phyloP scores from a whole-genome alignment of 2,329 filamentous ascomycete species.

The Hypoxylon sp. region DNA sequence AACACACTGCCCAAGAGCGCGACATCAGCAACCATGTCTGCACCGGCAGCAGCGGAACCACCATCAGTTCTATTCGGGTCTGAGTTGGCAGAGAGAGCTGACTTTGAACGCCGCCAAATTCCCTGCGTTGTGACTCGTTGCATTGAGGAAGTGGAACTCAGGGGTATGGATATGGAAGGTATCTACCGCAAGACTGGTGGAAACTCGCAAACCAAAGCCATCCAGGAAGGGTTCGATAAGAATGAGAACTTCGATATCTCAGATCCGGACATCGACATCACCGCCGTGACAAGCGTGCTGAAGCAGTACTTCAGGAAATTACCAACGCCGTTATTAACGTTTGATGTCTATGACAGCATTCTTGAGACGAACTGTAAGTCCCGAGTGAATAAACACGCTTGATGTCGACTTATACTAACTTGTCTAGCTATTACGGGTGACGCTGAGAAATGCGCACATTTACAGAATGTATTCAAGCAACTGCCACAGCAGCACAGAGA shows the following conservation, averaged over 20 bases:
- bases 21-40: conserved; percentile 60
- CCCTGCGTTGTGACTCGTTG: conserved; percentile 92
- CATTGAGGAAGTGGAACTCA: conserved; percentile 95
- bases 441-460: conserved; percentile 76
- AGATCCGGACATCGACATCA: conserved; percentile 93
- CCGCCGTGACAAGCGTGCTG: conserved; percentile 92
- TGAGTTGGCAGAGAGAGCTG: conserved; percentile 86
- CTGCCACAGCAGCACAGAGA: conserved; percentile 89
- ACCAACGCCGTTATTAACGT: conserved; percentile 90
- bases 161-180: conserved; percentile 97
- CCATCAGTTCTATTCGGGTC: conserved; percentile 84
- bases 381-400: neutral
- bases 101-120: conserved; percentile 90
- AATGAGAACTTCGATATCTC: conserved; percentile 91
- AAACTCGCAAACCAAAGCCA: conserved; percentile 88
- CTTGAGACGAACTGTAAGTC: conserved; percentile 82
- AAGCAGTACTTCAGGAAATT: conserved; percentile 98
- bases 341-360: conserved; percentile 90
- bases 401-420: conserved; percentile 31
- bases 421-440: conserved; percentile 74
- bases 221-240: conserved; percentile 93
- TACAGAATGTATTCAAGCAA: conserved; percentile 81
- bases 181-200: conserved; percentile 98
- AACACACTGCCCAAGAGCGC: conserved; percentile 67
- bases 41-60: conserved; percentile 63